Conservation (phyloP, 2,329 filamentous ascomycete genomes). For the Aspergillus sojae region DNA sequence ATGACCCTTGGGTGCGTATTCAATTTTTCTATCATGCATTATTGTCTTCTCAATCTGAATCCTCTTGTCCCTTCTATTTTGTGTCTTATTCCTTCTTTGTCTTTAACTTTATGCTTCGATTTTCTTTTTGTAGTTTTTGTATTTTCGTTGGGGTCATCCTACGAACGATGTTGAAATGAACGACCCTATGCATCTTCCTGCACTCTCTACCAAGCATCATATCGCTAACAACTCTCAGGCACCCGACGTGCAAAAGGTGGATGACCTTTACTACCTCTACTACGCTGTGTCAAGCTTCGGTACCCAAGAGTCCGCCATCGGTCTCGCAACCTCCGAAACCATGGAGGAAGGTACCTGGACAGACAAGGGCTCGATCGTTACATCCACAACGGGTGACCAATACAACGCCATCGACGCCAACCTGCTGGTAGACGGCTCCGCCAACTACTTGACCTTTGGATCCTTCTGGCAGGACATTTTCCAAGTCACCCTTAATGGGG, state of each 20-base stretch:
- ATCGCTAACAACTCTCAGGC: conserved; percentile 49
- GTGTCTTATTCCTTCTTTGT: too few species aligned
- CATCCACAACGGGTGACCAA: conserved; percentile 41
- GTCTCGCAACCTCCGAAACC: conserved; percentile 54
- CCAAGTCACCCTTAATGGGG: conserved; percentile 55
- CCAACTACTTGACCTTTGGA: conserved; percentile 62
- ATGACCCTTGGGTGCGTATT: conserved; percentile 53
- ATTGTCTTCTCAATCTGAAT: neutral
- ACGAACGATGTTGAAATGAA: too few species aligned
- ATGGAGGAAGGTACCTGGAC: conserved; percentile 42
- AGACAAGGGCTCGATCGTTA: conserved; percentile 36
- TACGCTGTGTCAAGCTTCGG: conserved; percentile 68
- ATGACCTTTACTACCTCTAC: conserved; percentile 64
- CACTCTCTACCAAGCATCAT: neutral
- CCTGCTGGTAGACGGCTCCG: conserved; percentile 47
- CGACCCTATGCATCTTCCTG: neutral
- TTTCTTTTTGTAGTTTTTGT: too few species aligned
- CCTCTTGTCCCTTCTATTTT: too few species aligned
- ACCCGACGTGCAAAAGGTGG: conserved; percentile 63
- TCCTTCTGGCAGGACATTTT: conserved; percentile 70
- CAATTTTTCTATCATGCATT: neutral
- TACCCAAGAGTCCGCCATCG: conserved; percentile 63
- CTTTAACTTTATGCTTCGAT: too few species aligned
- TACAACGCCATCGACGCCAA: conserved; percentile 67
- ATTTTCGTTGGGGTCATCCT: too few species aligned